Evolutionary conservation across 495 filamentous ascomycete genomes (phyloP).

Genomic region (Xylaria flabelliformis): DNA sequence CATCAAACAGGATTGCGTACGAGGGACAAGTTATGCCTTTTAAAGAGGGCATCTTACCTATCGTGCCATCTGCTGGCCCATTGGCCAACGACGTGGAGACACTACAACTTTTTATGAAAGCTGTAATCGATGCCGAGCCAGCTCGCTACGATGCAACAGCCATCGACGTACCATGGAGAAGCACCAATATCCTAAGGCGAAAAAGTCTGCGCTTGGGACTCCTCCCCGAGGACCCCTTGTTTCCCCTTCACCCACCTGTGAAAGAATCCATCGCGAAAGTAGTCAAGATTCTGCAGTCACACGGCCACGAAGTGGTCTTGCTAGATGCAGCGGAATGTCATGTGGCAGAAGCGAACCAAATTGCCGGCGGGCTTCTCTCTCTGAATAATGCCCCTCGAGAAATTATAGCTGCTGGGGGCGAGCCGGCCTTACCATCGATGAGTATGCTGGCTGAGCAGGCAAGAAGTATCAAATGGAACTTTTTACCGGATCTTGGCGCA

Average conservation of each 20-base stretch:
- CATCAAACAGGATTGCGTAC: conserved; percentile 58
- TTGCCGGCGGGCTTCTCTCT: conserved; percentile 33
- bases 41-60: conserved; percentile 47
- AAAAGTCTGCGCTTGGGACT: conserved; percentile 58
- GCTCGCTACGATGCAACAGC: conserved; percentile 54
- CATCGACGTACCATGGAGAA: conserved; percentile 58
- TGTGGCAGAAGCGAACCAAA: conserved; percentile 28
- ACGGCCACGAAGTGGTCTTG: conserved; percentile 55
- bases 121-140: conserved; percentile 53
- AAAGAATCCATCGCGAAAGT: conserved; percentile 57
- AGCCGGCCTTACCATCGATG: neutral
- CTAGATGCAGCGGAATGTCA: conserved; percentile 30
- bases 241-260: conserved; percentile 65
- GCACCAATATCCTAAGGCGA: conserved; percentile 15
- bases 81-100: conserved; percentile 54
- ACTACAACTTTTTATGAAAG: conserved; percentile 57
- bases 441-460: conserved; percentile 1
- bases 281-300: conserved; percentile 45
- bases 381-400: conserved; percentile 35
- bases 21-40: conserved; percentile 52
- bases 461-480: conserved; percentile 6
- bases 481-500: neutral
- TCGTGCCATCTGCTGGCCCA: conserved; percentile 60
- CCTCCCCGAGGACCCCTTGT: conserved; percentile 60
- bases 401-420: conserved; percentile 3